Conservation (phyloP, 331 rosid genomes). For the Cydonia oblonga region DNA sequence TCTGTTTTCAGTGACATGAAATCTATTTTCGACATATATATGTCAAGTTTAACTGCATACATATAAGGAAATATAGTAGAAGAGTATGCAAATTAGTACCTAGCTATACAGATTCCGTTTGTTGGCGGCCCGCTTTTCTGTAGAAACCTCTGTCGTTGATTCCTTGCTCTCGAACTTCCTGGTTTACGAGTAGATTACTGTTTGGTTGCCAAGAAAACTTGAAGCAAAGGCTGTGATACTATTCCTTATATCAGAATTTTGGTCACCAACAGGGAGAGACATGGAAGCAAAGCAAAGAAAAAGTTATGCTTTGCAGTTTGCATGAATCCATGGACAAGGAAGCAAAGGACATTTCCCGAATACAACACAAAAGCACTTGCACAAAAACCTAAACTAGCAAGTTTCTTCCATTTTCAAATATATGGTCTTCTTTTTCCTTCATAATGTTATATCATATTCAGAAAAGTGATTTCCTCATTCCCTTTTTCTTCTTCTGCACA, state of each 20-base stretch:
- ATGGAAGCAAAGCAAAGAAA: constrained; percentile 24
- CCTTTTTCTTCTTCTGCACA: background rate
- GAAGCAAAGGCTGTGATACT: background rate
- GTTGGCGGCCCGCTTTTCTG: constrained; percentile 1
- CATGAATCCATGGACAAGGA: constrained; percentile 19
- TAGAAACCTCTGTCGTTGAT: background rate
- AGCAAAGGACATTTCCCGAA: constrained; percentile 30
- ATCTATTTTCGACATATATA: background rate
- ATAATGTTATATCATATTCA: background rate
- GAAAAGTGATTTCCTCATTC: background rate
- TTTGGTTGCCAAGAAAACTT: constrained; percentile 6
- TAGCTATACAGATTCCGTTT: constrained; percentile 5
- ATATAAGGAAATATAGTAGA: background rate
- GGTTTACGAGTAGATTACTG: background rate
- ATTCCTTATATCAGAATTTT: background rate
- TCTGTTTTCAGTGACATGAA: background rate
- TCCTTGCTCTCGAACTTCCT: background rate
- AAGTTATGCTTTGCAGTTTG: constrained; percentile 22
- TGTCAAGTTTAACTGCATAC: background rate
- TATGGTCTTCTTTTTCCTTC: constrained; percentile 1
- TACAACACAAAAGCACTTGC: constrained; percentile 10
- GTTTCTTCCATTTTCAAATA: constrained; percentile 11
- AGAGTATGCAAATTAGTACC: background rate
- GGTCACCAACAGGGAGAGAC: constrained; percentile 17
- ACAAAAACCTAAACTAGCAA: constrained; percentile 11